Evolutionary conservation across 2,329 filamentous ascomycete genomes (phyloP).

Genomic region (Huntiella omanensis): DNA sequence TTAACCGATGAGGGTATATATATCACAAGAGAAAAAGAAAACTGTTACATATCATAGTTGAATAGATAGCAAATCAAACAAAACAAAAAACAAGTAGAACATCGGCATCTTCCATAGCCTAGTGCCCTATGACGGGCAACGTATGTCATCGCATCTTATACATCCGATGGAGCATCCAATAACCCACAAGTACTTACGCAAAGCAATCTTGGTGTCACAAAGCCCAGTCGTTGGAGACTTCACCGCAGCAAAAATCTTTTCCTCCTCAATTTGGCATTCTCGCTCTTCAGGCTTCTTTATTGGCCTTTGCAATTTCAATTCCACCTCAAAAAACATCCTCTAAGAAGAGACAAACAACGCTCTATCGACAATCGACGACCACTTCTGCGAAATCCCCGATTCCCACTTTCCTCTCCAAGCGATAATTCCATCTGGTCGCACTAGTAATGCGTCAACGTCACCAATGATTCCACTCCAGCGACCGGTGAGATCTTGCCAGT

Average conservation of each 20-base stretch:
- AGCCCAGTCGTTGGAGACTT: too few relatives aligned
- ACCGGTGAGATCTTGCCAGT: slow-evolving; percentile 1
- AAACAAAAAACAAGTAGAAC: neutral
- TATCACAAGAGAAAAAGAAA: neutral
- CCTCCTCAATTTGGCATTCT: too few relatives aligned
- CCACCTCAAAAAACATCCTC: neutral
- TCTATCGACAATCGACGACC: neutral
- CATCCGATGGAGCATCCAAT: too few relatives aligned
- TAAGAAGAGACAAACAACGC: neutral
- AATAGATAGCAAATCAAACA: slow-evolving; percentile 4
- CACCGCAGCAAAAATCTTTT: too few relatives aligned
- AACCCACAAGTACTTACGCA: too few relatives aligned
- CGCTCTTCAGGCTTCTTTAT: neutral
- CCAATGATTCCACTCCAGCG: slow-evolving; percentile 1
- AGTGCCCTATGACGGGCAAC: too few relatives aligned
- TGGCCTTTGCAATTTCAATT: neutral
- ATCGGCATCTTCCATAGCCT: neutral
- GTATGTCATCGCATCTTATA: too few relatives aligned
- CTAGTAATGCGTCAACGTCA: neutral
- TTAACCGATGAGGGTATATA: slow-evolving; percentile 4
- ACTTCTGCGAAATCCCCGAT: neutral
- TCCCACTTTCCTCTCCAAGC: slow-evolving; percentile 4
- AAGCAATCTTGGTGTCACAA: too few relatives aligned
- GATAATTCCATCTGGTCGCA: slow-evolving; percentile 5
- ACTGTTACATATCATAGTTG: slow-evolving; percentile 2